Evolutionary conservation across 2,329 filamentous ascomycete genomes (phyloP).

Genomic region (Aspergillus ustus): DNA sequence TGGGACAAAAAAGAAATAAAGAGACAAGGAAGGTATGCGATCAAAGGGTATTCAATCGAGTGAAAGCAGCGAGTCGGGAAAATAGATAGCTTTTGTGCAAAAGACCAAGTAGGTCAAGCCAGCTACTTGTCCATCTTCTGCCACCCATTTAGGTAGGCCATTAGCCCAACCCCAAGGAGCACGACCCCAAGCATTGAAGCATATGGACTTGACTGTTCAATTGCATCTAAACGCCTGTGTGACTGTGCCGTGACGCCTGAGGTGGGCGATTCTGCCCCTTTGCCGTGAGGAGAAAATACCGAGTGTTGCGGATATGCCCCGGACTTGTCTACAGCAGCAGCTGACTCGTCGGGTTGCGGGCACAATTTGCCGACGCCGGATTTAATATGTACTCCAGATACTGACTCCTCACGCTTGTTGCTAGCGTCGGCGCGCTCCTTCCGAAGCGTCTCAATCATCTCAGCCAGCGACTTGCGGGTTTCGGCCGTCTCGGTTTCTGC

Average conservation of each 20-base stretch:
- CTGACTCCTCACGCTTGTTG: conserved; percentile 43
- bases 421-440: conserved; percentile 64
- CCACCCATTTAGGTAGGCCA: conserved; percentile 87
- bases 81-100: background rate
- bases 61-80: background rate
- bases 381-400: conserved; percentile 16
- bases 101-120: background rate
- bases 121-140: conserved; percentile 60
- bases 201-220: conserved; percentile 70
- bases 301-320: conserved; percentile 42
- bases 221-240: conserved; percentile 37
- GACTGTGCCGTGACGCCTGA: conserved; percentile 47
- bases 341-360: conserved; percentile 12
- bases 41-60: background rate
- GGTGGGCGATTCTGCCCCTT: conserved; percentile 46
- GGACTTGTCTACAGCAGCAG: conserved; percentile 20
- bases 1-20: conserved; percentile 24
- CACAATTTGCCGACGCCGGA: conserved; percentile 16
- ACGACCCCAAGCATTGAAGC: conserved; percentile 83
- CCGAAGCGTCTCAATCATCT: conserved; percentile 85
- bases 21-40: conserved; percentile 12
- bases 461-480: conserved; percentile 74
- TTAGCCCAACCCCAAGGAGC: conserved; percentile 77
- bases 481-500: conserved; percentile 78
- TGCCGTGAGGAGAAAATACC: conserved; percentile 54